These are phyloP conservation scores for Diaporthe citriasiana DNA, from an alignment of 2,329 filamentous ascomycete species.

Conservation along the genomic window DNA sequence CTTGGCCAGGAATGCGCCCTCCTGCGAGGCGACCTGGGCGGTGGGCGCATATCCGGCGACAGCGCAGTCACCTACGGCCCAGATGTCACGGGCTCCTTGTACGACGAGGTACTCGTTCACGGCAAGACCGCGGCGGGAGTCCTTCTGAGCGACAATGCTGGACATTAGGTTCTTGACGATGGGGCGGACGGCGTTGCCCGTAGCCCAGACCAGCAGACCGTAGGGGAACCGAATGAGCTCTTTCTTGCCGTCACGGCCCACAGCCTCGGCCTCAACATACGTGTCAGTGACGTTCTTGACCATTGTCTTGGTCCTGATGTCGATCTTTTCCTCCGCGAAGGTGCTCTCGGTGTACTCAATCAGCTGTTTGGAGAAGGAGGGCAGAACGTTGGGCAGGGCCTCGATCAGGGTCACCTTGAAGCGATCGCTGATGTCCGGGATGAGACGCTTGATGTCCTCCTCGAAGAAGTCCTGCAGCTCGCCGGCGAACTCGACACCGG, in stretches of 20 bases:
- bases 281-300: slow-evolving; percentile 97
- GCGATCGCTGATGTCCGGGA: slow-evolving; percentile 93
- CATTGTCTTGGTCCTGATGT: slow-evolving; percentile 98
- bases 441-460: slow-evolving; percentile 97
- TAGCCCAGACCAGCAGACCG: slow-evolving; percentile 97
- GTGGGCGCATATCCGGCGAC: slow-evolving; percentile 98
- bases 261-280: slow-evolving; percentile 90
- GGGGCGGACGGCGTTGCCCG: slow-evolving; percentile 92
- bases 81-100: slow-evolving; percentile 96
- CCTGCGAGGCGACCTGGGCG: slow-evolving; percentile 95
- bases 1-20: slow-evolving; percentile 93
- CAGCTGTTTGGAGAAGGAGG: slow-evolving; percentile 98
- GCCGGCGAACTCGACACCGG: slow-evolving; percentile 97
- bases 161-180: slow-evolving; percentile 92
- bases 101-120: slow-evolving; percentile 99
- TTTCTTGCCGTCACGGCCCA: slow-evolving; percentile 87
- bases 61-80: slow-evolving; percentile 97
- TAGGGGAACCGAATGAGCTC: slow-evolving; percentile 86
- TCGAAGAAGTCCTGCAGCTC: slow-evolving; percentile 99
- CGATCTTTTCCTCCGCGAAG: slow-evolving; percentile 98
- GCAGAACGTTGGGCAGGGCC: slow-evolving; percentile 94
- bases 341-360: slow-evolving; percentile 99
- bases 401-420: slow-evolving; percentile 99
- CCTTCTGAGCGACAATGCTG: slow-evolving; percentile 93
- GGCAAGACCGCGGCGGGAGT: slow-evolving; percentile 92